Base-by-base conservation (phyloP, 169 alveolate species). In the Neospora caninum region DNA sequence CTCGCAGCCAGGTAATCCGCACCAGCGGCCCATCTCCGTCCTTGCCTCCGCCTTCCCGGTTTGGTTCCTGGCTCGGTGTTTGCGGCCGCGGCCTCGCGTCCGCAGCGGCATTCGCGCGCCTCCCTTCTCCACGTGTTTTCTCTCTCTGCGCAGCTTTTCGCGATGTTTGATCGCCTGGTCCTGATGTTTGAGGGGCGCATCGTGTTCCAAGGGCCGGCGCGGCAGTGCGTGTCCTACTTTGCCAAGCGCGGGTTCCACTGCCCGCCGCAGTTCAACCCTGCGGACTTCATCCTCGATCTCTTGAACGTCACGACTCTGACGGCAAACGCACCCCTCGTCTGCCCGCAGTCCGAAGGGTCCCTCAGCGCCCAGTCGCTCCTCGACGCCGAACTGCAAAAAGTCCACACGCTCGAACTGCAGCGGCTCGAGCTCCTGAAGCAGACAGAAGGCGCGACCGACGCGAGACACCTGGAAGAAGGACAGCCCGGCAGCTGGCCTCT, bases 101-200 rank as follows among this genome's bases (percentile, higher is more conserved):
- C 13, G 4, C 13, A 13, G 58, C 58, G 88, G 29, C 49, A 34
- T 38, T 9, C 54, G 27, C 36, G 2, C 31, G 49, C 49, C 36
- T 31, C 88, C 45, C 36, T n/a, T 73, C 86, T 73, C 42, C 13
- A 4, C 58, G 4, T 49, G 4, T 49, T 49, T 49, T 13, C 13
- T 49, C 58, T 49, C 22, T 16, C 45, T 39, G 13, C 39, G 86
- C 97, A 95, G 93, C 88, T 95, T 69, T 96, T 95, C 82, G 95
- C 96, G 20, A 78, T 96, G 84, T 97, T 97, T 88, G 99, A 97
- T 80, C 95, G 92, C 42, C 80, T 97, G 43, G 87, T 97, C n/a
- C 88, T 97, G 39, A 91, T 97, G 95, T 91, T 93, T 36, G 94
- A 95, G 41, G 99, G 99, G 25, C 89, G 92, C 36, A 94, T 92